Percentiles rank a stretch among this genome's conserved stretches.
phyloP scores from a whole-genome alignment of 441 rosid genomes.

The Populus hybrid region DNA sequence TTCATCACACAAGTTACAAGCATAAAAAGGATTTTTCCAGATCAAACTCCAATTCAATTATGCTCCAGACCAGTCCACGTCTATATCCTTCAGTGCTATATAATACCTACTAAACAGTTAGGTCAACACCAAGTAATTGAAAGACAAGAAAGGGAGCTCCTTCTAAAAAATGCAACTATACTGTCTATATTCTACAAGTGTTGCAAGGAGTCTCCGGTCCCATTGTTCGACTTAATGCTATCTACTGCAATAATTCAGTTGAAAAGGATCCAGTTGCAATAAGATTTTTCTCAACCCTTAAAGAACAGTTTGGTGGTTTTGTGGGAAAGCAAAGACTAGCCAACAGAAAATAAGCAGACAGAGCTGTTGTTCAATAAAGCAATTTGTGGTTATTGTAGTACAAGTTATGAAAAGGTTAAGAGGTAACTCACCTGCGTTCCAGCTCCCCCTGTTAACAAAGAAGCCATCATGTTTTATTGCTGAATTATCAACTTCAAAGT shows the following conservation, averaged over 20 bases:
- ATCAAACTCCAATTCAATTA: neutral
- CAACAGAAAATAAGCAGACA: neutral
- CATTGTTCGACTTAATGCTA: neutral
- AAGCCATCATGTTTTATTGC: slow-evolving; percentile 91
- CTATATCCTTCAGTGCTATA: neutral
- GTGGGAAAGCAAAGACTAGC: neutral
- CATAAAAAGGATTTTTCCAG: neutral
- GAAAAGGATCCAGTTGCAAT: neutral
- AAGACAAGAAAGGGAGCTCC: neutral
- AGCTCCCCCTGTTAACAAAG: slow-evolving; percentile 90
- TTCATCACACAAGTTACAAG: neutral
- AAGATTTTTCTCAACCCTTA: neutral
- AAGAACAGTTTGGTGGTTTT: neutral
- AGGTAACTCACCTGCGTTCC: slow-evolving; percentile 76
- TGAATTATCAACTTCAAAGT: slow-evolving; percentile 95
- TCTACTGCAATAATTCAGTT: neutral
- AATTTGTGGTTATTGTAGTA: neutral
- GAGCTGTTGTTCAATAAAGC: neutral
- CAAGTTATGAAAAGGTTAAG: slow-evolving; percentile 5
- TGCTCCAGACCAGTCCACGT: neutral
- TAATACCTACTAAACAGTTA: neutral
- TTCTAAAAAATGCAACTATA: neutral
- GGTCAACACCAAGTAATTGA: neutral
- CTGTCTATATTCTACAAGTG: neutral
- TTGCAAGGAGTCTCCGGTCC: neutral